A percentile compares a stretch with the other conserved stretches of the same genome.
Conservation (phyloP, 495 filamentous ascomycete species). For the Aspergillus nidulans region DNA sequence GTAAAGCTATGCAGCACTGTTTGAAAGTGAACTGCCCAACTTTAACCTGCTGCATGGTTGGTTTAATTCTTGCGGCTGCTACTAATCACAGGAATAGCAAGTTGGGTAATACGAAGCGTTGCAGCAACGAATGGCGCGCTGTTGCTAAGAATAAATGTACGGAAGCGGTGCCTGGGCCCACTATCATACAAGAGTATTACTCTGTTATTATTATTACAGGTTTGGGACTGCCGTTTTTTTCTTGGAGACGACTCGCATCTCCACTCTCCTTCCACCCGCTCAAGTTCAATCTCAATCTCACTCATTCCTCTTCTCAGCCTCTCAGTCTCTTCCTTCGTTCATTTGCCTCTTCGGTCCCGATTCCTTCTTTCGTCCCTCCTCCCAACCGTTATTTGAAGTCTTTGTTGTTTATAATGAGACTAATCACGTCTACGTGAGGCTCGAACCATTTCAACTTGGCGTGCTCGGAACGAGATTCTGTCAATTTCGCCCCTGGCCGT, state of each 20-base stretch:
- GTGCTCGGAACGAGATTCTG: neutral
- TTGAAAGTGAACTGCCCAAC: neutral
- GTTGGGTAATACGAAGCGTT: neutral
- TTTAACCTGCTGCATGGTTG: neutral
- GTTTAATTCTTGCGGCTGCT: neutral
- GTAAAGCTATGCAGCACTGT: too few species aligned
- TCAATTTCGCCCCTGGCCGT: constrained; percentile 15
- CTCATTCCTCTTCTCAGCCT: neutral
- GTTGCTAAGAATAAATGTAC: neutral
- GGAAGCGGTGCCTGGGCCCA: neutral
- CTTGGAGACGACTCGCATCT: neutral
- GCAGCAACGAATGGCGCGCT: constrained; percentile 2
- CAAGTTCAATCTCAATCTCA: constrained; percentile 3
- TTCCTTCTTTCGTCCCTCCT: constrained; percentile 42
- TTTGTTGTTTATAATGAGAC: constrained; percentile 8
- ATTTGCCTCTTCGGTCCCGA: constrained; percentile 46
- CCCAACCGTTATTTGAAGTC: constrained; percentile 33
- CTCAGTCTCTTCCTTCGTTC: constrained; percentile 4
- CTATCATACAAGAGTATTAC: too few species aligned
- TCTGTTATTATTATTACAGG: neutral
- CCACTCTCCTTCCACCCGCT: constrained; percentile 3
- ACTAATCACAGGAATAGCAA: neutral
- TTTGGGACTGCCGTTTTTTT: neutral
- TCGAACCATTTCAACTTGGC: constrained; percentile 8
- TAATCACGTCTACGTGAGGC: constrained; percentile 7